Evolutionary conservation across 2,329 filamentous ascomycete genomes (phyloP).

Genomic region (Fusarium dimerum): DNA sequence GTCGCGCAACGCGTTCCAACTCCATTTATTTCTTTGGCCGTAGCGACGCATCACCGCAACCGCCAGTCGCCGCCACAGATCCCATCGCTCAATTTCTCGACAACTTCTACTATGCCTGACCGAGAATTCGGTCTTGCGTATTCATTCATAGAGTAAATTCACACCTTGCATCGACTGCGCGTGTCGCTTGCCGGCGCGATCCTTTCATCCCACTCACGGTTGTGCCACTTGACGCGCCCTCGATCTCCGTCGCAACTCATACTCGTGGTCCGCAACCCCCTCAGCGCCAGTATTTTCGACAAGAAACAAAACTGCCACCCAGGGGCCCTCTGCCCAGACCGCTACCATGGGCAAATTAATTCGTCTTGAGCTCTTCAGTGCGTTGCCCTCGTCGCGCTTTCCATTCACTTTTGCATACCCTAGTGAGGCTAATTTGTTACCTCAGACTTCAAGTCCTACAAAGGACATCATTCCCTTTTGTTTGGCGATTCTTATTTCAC

Average conservation of each 20-base stretch:
- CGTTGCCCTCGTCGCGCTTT: conserved; percentile 33
- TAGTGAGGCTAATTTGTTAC: conserved; percentile 15
- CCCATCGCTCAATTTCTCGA: background rate
- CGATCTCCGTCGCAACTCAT: conserved; percentile 15
- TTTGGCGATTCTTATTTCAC: conserved; percentile 99
- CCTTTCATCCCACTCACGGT: conserved; percentile 17
- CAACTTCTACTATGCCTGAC: conserved; percentile 11
- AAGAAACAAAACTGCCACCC: conserved; percentile 1
- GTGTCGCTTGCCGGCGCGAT: conserved; percentile 12
- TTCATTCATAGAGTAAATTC: conserved; percentile 8
- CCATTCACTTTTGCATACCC: conserved; percentile 1
- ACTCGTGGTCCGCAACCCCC: conserved; percentile 15
- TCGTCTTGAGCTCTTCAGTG: conserved; percentile 91
- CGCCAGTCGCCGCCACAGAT: background rate
- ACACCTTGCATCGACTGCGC: conserved; percentile 2
- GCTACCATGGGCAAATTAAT: conserved; percentile 91
- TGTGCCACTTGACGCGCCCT: conserved; percentile 25
- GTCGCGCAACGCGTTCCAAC: conserved; percentile 29
- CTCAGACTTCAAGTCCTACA: conserved; percentile 98
- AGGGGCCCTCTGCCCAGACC: conserved; percentile 17
- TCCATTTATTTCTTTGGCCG: conserved; percentile 14
- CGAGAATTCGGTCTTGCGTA: conserved; percentile 4
- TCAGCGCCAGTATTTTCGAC: background rate
- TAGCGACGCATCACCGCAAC: conserved; percentile 18
- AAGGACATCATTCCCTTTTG: conserved; percentile 89